Evolutionary conservation across 208 protist genomes (phyloP).

Genomic region (Acanthamoeba rhysodes): DNA sequence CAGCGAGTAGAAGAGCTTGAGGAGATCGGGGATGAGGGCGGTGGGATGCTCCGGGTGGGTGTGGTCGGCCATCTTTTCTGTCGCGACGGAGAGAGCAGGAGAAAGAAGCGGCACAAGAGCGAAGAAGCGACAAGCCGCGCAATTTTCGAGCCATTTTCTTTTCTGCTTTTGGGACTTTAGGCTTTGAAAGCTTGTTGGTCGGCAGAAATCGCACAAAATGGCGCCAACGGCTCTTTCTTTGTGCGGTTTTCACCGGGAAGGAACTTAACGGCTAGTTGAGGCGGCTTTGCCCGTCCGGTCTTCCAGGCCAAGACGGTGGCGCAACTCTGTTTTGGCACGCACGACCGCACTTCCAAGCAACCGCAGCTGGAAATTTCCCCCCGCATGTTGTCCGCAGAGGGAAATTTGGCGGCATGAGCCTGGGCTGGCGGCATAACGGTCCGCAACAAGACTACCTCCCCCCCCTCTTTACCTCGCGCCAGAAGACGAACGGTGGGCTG

Average conservation of each 20-base stretch:
- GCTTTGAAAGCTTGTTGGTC: neutral
- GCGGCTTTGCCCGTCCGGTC: too few relatives aligned
- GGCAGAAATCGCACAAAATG: neutral
- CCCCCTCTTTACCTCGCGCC: neutral
- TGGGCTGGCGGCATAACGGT: neutral
- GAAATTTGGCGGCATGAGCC: neutral
- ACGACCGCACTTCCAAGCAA: neutral
- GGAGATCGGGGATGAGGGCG: constrained; percentile 95
- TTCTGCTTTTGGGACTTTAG: neutral
- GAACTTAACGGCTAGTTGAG: neutral
- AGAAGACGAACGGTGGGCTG: neutral
- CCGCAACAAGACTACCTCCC: too few relatives aligned
- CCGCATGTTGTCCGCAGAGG: too few relatives aligned
- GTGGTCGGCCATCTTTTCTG: neutral
- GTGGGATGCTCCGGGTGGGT: constrained; percentile 1
- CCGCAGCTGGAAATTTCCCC: too few relatives aligned
- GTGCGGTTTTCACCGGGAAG: neutral
- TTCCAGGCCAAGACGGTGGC: too few relatives aligned
- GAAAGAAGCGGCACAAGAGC: too few relatives aligned
- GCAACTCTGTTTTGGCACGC: neutral
- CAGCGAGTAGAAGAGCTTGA: constrained; percentile 94
- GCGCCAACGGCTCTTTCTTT: neutral
- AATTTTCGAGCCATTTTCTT: neutral
- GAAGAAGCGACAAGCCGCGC: too few relatives aligned
- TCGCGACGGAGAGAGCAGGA: neutral